phyloP scores from a whole-genome alignment of 1,284 basidiomycete genomes.

The Taiwanofungus camphoratus region DNA sequence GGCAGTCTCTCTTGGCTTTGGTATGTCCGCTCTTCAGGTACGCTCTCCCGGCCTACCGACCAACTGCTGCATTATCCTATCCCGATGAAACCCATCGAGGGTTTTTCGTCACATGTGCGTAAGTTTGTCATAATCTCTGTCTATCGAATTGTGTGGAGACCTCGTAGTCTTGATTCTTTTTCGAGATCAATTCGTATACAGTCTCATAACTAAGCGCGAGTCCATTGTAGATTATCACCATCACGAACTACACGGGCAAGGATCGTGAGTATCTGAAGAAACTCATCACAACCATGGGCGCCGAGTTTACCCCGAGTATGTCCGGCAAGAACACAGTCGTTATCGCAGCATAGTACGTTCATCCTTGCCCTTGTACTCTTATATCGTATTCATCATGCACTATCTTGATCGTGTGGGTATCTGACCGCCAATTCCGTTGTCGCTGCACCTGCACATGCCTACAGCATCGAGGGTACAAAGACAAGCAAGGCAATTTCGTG shows the following conservation, averaged over 20 bases:
- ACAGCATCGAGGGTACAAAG: slow-evolving; percentile 68
- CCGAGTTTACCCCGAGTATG: slow-evolving; percentile 77
- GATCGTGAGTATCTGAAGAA: slow-evolving; percentile 83
- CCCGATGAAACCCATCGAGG: slow-evolving; percentile 35
- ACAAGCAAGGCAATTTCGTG: slow-evolving; percentile 69
- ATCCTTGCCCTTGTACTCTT: not conserved
- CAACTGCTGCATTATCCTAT: slow-evolving; percentile 56
- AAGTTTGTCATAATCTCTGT: not conserved
- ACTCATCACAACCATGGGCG: slow-evolving; percentile 74
- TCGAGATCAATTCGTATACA: no score
- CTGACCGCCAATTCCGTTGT: no score
- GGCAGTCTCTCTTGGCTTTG: slow-evolving; percentile 82
- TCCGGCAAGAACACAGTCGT: slow-evolving; percentile 69
- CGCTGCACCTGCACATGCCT: no score
- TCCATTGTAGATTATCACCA: slow-evolving; percentile 63
- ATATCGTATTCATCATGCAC: no score
- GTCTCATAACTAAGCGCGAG: not conserved
- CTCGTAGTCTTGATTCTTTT: no score
- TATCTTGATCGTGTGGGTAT: no score
- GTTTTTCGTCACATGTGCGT: slow-evolving; percentile 35
- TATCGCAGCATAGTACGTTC: slow-evolving; percentile 74
- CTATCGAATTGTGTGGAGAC: no score
- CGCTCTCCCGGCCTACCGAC: slow-evolving; percentile 61
- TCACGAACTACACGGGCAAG: slow-evolving; percentile 85
- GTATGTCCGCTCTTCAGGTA: slow-evolving; percentile 61